Conservation (phyloP, 2,329 filamentous ascomycete species). For the Phoma sp. region DNA sequence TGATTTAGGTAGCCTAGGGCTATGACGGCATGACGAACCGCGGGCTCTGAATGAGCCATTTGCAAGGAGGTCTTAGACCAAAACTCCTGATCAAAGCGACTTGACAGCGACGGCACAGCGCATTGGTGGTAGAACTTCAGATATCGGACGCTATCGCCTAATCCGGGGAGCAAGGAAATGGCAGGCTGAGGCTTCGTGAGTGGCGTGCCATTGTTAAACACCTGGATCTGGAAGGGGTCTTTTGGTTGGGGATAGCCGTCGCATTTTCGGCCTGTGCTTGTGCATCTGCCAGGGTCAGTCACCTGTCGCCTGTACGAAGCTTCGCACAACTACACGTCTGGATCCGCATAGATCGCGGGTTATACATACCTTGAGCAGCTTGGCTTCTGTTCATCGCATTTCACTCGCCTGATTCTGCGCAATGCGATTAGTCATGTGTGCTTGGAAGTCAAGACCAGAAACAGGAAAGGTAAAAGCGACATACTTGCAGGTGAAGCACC, state of each 20-base stretch:
- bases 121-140: slow-evolving; percentile 54
- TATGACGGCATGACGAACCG: slow-evolving; percentile 54
- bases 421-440: background rate
- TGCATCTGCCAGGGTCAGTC: slow-evolving; percentile 33
- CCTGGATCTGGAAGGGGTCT: slow-evolving; percentile 1
- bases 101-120: slow-evolving; percentile 48
- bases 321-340: too few relatives aligned
- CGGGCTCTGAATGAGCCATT: slow-evolving; percentile 51
- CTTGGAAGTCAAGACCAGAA: too few relatives aligned
- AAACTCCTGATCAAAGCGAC: slow-evolving; percentile 44
- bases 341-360: too few relatives aligned
- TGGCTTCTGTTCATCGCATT: slow-evolving; percentile 34
- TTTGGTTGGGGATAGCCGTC: slow-evolving; percentile 31
- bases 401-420: slow-evolving; percentile 28
- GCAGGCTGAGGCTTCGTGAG: background rate
- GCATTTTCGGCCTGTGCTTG: slow-evolving; percentile 39
- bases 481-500: slow-evolving; percentile 38
- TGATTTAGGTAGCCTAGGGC: slow-evolving; percentile 50
- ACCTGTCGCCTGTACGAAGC: background rate
- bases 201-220: background rate
- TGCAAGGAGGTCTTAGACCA: slow-evolving; percentile 54
- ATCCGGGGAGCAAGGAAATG: slow-evolving; percentile 14
- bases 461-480: too few relatives aligned
- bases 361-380: slow-evolving; percentile 28
- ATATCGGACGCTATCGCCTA: slow-evolving; percentile 28